Percentiles rank a stretch among this genome's conserved stretches.
phyloP scores from a whole-genome alignment of 257 asterid genomes.

The Penstemon eatonii region DNA sequence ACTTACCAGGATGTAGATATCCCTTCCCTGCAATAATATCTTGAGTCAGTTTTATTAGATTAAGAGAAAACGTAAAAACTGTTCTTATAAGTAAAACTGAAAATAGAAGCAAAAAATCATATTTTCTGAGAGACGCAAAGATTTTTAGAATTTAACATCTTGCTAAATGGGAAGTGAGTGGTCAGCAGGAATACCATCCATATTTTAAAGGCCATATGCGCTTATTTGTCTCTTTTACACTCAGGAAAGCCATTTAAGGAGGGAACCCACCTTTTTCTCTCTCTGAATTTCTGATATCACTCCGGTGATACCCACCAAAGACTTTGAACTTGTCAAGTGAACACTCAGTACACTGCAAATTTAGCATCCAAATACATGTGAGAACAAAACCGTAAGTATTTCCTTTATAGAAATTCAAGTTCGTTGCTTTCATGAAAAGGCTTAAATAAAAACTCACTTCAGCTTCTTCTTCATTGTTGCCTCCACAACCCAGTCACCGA shows the following conservation, averaged over 20 bases:
- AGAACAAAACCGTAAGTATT: neutral
- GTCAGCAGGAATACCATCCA: conserved; percentile 11
- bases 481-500: conserved; percentile 99
- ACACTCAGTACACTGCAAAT: conserved; percentile 82
- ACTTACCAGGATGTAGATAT: conserved; percentile 90
- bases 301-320: conserved; percentile 91
- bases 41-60: conserved; percentile 26
- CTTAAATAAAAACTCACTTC: conserved; percentile 58
- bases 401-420: neutral
- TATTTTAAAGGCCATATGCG: neutral
- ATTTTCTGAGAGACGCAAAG: conserved; percentile 4
- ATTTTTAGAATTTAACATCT: conserved; percentile 8
- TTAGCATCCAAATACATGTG: conserved; percentile 22
- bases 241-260: conserved; percentile 12
- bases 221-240: conserved; percentile 5
- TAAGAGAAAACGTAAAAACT: conserved; percentile 21
- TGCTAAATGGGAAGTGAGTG: conserved; percentile 1
- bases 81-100: neutral
- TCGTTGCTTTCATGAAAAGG: neutral
- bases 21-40: conserved; percentile 80
- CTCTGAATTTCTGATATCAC: conserved; percentile 90
- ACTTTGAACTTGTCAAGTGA: conserved; percentile 94
- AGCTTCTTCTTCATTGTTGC: conserved; percentile 94
- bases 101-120: neutral
- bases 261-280: conserved; percentile 76